Conservation (phyloP, 2,329 filamentous ascomycete species). For the Alternaria viburni region DNA sequence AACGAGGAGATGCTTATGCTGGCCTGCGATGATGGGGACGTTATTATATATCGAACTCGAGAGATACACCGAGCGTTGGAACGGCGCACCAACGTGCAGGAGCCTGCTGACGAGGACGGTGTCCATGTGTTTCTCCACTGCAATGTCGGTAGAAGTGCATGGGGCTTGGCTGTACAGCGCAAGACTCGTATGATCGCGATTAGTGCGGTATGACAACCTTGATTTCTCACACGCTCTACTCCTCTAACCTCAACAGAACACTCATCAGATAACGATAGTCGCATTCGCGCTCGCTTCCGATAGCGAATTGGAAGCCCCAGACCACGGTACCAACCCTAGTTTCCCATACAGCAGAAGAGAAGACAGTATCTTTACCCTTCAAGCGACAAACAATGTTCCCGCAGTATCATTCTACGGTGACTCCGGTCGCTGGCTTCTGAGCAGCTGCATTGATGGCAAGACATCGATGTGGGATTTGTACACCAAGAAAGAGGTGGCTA, state of each 20-base stretch:
- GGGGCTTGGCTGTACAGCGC: constrained; percentile 85
- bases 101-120: constrained; percentile 49
- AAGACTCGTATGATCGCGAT: constrained; percentile 85
- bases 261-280: constrained; percentile 63
- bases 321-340: constrained; percentile 12
- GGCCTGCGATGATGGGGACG: constrained; percentile 64
- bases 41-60: constrained; percentile 50
- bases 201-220: constrained; percentile 58
- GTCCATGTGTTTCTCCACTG: constrained; percentile 70
- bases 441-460: constrained; percentile 61
- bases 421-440: constrained; percentile 62
- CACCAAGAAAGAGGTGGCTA: constrained; percentile 15
- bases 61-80: constrained; percentile 35
- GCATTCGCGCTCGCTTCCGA: constrained; percentile 59
- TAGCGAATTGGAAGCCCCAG: background rate
- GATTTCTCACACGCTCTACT: background rate
- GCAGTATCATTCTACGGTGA: constrained; percentile 65
- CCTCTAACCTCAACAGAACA: constrained; percentile 58
- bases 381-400: constrained; percentile 59
- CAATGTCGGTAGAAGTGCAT: constrained; percentile 80
- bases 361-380: constrained; percentile 30
- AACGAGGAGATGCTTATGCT: constrained; percentile 58
- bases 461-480: constrained; percentile 57
- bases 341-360: constrained; percentile 34
- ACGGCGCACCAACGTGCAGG: constrained; percentile 1